Conservation (phyloP, 2,329 filamentous ascomycete species). For the Westerdykella sp. region DNA sequence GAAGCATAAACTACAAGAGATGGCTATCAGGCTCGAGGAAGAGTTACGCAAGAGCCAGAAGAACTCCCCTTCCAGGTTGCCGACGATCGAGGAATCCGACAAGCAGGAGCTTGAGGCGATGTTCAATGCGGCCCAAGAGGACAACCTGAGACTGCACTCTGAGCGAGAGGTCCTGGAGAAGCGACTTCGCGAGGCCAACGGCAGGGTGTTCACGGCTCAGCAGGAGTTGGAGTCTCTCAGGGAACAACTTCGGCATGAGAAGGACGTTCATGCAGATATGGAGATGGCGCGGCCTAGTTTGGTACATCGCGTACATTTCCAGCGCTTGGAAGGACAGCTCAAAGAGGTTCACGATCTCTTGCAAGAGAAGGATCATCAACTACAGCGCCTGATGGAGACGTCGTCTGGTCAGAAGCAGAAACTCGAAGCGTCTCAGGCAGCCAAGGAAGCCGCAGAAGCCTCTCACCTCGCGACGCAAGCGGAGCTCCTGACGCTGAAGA, state of each 20-base stretch:
- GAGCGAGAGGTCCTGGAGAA: constrained; percentile 27
- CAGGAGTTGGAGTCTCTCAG: constrained; percentile 20
- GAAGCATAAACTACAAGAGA: constrained; percentile 20
- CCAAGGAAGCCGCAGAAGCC: constrained; percentile 11
- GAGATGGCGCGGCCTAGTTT: constrained; percentile 26
- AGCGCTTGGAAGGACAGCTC: constrained; percentile 28
- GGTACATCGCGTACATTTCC: constrained; percentile 30
- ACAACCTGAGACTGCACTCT: constrained; percentile 26
- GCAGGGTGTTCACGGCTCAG: constrained; percentile 19
- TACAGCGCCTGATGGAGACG: constrained; percentile 12
- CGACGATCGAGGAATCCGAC: constrained; percentile 31
- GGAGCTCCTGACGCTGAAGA: constrained; percentile 23
- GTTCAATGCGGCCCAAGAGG: constrained; percentile 31
- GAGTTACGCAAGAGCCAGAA: constrained; percentile 9
- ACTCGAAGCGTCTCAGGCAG: constrained; percentile 15
- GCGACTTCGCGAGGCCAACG: constrained; percentile 24
- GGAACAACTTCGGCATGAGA: constrained; percentile 21
- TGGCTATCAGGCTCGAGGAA: constrained; percentile 13
- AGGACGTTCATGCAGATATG: constrained; percentile 24
- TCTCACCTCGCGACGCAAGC: constrained; percentile 17
- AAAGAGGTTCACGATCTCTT: constrained; percentile 20
- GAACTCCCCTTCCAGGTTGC: constrained; percentile 15
- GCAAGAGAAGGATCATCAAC: constrained; percentile 16
- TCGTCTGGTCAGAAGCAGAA: constrained; percentile 15
- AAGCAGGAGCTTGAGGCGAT: constrained; percentile 30